Evolutionary conservation across 768 basidiomycete genomes (phyloP), one percentile per base, ranked within the genome.

Genomic region (Daedalea quercina): DNA sequence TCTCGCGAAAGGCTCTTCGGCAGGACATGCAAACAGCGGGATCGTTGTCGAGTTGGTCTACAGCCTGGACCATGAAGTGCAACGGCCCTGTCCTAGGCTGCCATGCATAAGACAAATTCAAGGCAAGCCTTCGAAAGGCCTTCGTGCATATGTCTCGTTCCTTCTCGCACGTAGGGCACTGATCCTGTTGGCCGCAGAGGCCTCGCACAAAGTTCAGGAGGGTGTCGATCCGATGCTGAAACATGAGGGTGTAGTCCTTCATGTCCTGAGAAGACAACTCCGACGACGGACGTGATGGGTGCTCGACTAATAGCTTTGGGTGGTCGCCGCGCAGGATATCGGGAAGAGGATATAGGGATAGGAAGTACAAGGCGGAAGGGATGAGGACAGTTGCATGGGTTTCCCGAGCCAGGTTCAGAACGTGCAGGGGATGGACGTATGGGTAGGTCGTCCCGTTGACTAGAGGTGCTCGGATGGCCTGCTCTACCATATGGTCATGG

Each of bases 371-470:
- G 9, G 73, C 76, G 9, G 78, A 73, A 2, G 80, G 80, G 33
- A 80, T 52, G 44, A 81, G 56, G 47, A 79, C 63, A 23, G 63
- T 67, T 17, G 76, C 67, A 58, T 81, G 70, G 13, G 71, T 72
- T 60, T 80, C 77, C 44, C 73, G 69, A 13, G 79, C 78, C 37
- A 82, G 73, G 52, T 80, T 79, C 49, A 82, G 72, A 31, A 81
- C 73, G 57, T 78, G 78, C 24, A 84, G 54, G 9, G 81, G 81
- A 58, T 84, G 81, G 25, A 77, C 76, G 54, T 75, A 80, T 15
- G 81, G 81, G 57, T 77, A 81, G n/a, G 77, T 73, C 37, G 77
- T 64, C 51, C 74, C 69, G 56, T 71, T 65, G 49, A 75, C 66
- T 13, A 64, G 50, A 4, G 73, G 75, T 3, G 76, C 65, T 23